These are phyloP conservation scores for Bonia amplexicaulis DNA, from an alignment of 176 grass and related monocot species.

Conservation along the genomic window DNA sequence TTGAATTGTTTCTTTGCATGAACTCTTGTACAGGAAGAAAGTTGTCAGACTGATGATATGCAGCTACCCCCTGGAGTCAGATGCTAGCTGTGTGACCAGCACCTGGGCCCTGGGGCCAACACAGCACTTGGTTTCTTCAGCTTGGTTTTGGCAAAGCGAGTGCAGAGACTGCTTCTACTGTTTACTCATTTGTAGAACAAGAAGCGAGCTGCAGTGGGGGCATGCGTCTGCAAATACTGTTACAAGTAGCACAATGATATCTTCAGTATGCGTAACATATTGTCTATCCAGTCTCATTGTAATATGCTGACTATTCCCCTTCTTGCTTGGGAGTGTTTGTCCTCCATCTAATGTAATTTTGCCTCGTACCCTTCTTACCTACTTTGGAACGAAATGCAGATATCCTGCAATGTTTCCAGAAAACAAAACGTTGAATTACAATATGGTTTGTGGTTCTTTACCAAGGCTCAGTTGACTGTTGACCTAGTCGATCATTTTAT, in stretches of 20 bases:
- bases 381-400: conserved; percentile 5
- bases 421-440: neutral
- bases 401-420: neutral
- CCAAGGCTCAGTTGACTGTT: neutral
- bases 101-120: neutral
- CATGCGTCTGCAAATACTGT: neutral
- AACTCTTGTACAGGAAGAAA: neutral
- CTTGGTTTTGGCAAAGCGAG: neutral
- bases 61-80: neutral
- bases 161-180: neutral
- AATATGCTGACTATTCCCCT: neutral
- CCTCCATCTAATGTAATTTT: neutral
- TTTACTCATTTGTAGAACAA: neutral
- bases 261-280: neutral
- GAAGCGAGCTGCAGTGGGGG: neutral
- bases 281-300: neutral
- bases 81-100: neutral
- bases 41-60: neutral
- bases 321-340: neutral
- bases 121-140: neutral
- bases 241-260: conserved; percentile 6
- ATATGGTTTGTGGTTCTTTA: neutral
- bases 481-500: neutral
- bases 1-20: conserved; percentile 1
- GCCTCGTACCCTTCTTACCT: neutral